These are phyloP conservation scores for Jatropha multifida DNA, from an alignment of 441 rosid species.

Conservation along the genomic window DNA sequence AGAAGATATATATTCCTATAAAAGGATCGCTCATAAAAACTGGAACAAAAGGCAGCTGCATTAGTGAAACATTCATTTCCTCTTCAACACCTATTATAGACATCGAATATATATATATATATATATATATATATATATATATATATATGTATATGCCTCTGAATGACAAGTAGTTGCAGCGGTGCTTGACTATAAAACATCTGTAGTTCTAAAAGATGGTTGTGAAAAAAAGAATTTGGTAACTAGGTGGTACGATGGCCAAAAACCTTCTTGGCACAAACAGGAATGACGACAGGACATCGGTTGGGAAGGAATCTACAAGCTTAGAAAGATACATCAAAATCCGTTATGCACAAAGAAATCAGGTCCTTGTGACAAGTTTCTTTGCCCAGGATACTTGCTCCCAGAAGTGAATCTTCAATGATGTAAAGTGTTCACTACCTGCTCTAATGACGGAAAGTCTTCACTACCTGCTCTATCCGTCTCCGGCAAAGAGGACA, in stretches of 20 bases:
- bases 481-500: slow-evolving; percentile 91
- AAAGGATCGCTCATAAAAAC: neutral
- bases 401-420: slow-evolving; percentile 29
- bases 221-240: neutral
- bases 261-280: slow-evolving; percentile 3
- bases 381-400: slow-evolving; percentile 6
- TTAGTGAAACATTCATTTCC: neutral
- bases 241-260: neutral
- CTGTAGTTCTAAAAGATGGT: neutral
- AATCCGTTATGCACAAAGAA: slow-evolving; percentile 4
- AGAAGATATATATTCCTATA: neutral
- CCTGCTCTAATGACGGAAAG: slow-evolving; percentile 77
- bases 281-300: neutral
- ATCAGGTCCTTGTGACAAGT: slow-evolving; percentile 1
- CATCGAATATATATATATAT: too few species aligned
- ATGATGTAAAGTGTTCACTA: slow-evolving; percentile 82
- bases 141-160: neutral
- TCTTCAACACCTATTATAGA: neutral
- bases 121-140: too few species aligned
- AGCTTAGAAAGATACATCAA: neutral
- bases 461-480: slow-evolving; percentile 79
- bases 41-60: neutral
- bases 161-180: neutral
- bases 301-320: slow-evolving; percentile 22
- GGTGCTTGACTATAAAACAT: neutral